Evolutionary conservation across 257 asterid genomes (phyloP).

Genomic region (Haberlea rhodopensis): DNA sequence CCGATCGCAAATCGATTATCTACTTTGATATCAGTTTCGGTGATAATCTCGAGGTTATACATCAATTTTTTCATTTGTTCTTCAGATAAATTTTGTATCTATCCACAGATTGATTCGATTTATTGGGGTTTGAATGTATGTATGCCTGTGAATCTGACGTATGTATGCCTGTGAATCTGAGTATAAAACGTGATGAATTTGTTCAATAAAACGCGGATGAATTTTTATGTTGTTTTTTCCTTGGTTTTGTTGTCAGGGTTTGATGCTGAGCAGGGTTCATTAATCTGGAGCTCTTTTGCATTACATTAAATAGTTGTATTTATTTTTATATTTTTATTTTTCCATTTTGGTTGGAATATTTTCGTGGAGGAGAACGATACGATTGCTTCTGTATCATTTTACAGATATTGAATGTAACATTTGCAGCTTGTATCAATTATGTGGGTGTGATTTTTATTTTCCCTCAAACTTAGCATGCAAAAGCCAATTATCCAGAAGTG

Average conservation of each 20-base stretch:
- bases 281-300: conserved; percentile 51
- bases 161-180: conserved; percentile 29
- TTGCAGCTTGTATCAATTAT: conserved; percentile 32
- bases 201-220: conserved; percentile 30
- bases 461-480: conserved; percentile 31
- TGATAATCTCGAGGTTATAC: conserved; percentile 38
- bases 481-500: conserved; percentile 28
- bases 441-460: conserved; percentile 22
- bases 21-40: conserved; percentile 17
- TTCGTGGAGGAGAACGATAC: conserved; percentile 27
- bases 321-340: conserved; percentile 19
- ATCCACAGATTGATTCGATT: conserved; percentile 3
- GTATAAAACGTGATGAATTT: conserved; percentile 12
- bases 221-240: conserved; percentile 32
- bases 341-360: conserved; percentile 28
- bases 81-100: not conserved
- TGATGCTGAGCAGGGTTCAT: conserved; percentile 61
- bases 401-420: conserved; percentile 45
- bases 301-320: conserved; percentile 37
- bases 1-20: conserved; percentile 36
- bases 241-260: conserved; percentile 58
- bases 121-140: conserved; percentile 1
- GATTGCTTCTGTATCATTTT: conserved; percentile 28
- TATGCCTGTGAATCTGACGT: conserved; percentile 29
- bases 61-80: conserved; percentile 23